Base-by-base conservation (phyloP, 176 grass and related monocot species). In the Bothriochloa decipiens region DNA sequence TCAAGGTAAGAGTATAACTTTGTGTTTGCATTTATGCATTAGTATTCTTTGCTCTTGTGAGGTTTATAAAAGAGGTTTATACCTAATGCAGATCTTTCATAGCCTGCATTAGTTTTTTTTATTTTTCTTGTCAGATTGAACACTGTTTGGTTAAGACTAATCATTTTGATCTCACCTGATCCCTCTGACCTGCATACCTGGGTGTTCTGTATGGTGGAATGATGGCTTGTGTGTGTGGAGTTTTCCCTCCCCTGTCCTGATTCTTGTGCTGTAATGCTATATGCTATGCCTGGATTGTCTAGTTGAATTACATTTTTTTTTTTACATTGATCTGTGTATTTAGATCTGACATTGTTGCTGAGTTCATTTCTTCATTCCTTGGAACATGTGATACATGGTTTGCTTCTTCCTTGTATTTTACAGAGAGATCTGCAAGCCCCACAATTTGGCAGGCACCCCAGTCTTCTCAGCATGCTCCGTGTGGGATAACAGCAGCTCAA, bases 371-470 rank as follows among this genome's bases (percentile, higher is more conserved):
- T 17, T 72, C 25, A 66, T 84, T 75, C 41, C 32, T 42, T 11
- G 28, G 61, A 80, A 67, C 79, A n/a, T 78, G 77, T 18, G 17
- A 65, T 35, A 90, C 58, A 85, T 61, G 17, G 4, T 68, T 15
- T 47, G 4, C 53, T 81, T 80, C 33, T 71, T 25, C 64, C 57
- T 68, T 76, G 7, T 41, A 68, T 57, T 12, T 15, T 66, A 57
- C 83, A 91, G 90, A 53, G 76, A 83, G 77, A 80, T 88, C 50
- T 74, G 55, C 0, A 22, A 32, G 58, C n/a, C 74, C 39, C 70
- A 13, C 32, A 64, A 45, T 42, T 45, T 16, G 18, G n/a, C 93
- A 78, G 42, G 66, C 66, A 72, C 42, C 41, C 75, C 88, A 79
- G 25, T 65, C 62, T 82, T 89, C 69, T 78, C 87, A 33, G 70